phyloP scores from a whole-genome alignment of 192 early-diverging fungal species.

The Umbelopsis vinacea region DNA sequence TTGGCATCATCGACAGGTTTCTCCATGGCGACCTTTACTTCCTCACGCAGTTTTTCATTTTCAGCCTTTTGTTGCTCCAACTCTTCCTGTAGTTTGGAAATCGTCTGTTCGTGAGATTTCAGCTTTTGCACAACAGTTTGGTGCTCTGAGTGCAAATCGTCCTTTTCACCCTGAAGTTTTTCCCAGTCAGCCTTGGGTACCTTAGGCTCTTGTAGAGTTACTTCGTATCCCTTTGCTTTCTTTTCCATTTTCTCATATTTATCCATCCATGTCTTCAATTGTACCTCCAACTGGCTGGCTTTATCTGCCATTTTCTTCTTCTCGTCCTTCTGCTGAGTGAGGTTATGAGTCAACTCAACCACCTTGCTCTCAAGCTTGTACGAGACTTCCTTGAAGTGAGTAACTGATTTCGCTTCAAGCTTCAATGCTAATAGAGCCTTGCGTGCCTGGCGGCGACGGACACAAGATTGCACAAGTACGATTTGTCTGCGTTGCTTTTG shows the following conservation, averaged over 20 bases:
- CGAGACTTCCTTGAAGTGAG: conserved; percentile 92
- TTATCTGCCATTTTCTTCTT: conserved; percentile 64
- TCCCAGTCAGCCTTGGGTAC: conserved; percentile 66
- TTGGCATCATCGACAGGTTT: conserved; percentile 58
- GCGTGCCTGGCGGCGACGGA: conserved; percentile 76
- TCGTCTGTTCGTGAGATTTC: conserved; percentile 66
- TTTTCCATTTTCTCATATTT: conserved; percentile 71
- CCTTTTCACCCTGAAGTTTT: conserved; percentile 61
- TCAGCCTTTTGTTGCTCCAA: conserved; percentile 66
- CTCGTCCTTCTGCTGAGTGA: conserved; percentile 71
- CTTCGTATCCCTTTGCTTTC: conserved; percentile 56
- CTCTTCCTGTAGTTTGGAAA: conserved; percentile 61
- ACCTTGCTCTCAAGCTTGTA: conserved; percentile 96
- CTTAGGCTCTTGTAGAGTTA: conserved; percentile 51
- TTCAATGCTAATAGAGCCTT: conserved; percentile 72
- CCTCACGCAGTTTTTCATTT: conserved; percentile 59
- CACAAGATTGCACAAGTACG: conserved; percentile 81
- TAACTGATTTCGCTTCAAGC: conserved; percentile 86
- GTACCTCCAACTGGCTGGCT: conserved; percentile 51
- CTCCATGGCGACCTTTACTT: conserved; percentile 10
- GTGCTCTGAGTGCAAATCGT: conserved; percentile 62
- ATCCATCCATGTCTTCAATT: conserved; percentile 70
- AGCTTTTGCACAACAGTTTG: conserved; percentile 59
- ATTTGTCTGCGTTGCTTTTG: conserved; percentile 59
- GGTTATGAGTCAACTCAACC: conserved; percentile 86